Conservation (phyloP, 2,329 filamentous ascomycete species). For the Alternaria hordeiaustralica region DNA sequence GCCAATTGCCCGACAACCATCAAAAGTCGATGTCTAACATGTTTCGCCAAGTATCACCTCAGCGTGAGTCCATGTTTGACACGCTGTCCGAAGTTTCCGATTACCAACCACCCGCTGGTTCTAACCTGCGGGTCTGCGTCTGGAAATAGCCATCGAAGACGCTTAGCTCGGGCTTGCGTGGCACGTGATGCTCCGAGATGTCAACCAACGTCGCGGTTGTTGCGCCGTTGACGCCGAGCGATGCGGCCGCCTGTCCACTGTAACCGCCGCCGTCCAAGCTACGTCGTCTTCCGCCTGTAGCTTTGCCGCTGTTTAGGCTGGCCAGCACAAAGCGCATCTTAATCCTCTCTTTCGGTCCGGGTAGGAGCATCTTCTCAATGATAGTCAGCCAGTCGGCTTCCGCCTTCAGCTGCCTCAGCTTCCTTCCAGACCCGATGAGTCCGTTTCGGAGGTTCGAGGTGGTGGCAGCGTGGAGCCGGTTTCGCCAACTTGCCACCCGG, state of each 20-base stretch:
- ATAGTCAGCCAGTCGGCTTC: constrained; percentile 46
- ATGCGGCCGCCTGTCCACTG: constrained; percentile 36
- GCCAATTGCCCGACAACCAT: not conserved
- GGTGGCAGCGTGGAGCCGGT: constrained; percentile 38
- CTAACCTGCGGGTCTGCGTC: constrained; percentile 35
- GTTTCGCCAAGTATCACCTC: constrained; percentile 23
- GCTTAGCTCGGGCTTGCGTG: constrained; percentile 40
- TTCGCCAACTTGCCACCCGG: constrained; percentile 44
- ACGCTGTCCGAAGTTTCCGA: not conserved
- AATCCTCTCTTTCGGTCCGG: constrained; percentile 42
- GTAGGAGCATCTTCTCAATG: constrained; percentile 45
- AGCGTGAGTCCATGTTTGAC: constrained; percentile 5
- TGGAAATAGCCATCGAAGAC: constrained; percentile 47
- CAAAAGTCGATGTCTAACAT: constrained; percentile 4
- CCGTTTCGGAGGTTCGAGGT: constrained; percentile 40
- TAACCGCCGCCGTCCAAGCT: constrained; percentile 46
- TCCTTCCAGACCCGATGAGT: constrained; percentile 36
- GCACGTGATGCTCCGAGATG: constrained; percentile 13
- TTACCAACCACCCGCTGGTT: constrained; percentile 32
- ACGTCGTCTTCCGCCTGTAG: constrained; percentile 34
- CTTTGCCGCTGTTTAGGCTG: constrained; percentile 37
- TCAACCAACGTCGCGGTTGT: constrained; percentile 21
- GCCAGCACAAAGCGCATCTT: constrained; percentile 43
- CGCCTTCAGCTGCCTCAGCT: constrained; percentile 40
- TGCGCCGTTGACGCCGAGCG: constrained; percentile 23